Conservation (phyloP, 495 filamentous ascomycete genomes). For the Podospora appendiculata region DNA sequence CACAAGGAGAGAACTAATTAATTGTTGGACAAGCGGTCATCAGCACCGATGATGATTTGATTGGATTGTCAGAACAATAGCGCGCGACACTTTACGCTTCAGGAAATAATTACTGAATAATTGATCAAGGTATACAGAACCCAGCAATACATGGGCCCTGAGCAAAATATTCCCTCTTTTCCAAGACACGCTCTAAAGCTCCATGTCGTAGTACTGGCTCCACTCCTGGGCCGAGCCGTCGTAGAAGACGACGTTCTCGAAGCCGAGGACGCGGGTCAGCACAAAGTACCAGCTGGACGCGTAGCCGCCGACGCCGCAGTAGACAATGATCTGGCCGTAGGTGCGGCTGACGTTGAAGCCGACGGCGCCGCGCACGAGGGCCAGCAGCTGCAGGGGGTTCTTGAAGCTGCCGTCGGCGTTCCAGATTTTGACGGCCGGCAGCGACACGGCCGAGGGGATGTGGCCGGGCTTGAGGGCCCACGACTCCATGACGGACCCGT, state of each 20-base stretch:
- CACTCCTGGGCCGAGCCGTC: conserved; percentile 11
- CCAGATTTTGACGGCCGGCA: conserved; percentile 14
- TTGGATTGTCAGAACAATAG: too few relatives aligned
- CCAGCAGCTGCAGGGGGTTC: conserved; percentile 13
- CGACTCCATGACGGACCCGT: conserved; percentile 12
- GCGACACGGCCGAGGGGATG: conserved; percentile 13
- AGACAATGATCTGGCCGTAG: conserved; percentile 15
- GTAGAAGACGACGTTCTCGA: conserved; percentile 14
- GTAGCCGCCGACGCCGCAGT: conserved; percentile 18
- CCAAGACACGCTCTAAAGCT: conserved; percentile 1
- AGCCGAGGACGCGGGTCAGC: conserved; percentile 9
- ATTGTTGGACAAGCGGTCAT: too few relatives aligned
- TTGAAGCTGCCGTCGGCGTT: conserved; percentile 18
- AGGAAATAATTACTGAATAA: too few relatives aligned
- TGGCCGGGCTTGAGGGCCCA: conserved; percentile 16
- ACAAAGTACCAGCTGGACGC: conserved; percentile 12
- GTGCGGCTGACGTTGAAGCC: conserved; percentile 11
- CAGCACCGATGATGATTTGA: too few relatives aligned
- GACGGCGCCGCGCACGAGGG: conserved; percentile 5
- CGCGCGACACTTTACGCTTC: too few relatives aligned
- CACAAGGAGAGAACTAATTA: too few relatives aligned
- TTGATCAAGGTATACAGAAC: too few relatives aligned
- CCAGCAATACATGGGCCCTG: too few relatives aligned
- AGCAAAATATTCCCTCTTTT: too few relatives aligned
- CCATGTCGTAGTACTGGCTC: conserved; percentile 13